phyloP scores from a whole-genome alignment of 495 filamentous ascomycete genomes.

The Penicillium malachiteum region DNA sequence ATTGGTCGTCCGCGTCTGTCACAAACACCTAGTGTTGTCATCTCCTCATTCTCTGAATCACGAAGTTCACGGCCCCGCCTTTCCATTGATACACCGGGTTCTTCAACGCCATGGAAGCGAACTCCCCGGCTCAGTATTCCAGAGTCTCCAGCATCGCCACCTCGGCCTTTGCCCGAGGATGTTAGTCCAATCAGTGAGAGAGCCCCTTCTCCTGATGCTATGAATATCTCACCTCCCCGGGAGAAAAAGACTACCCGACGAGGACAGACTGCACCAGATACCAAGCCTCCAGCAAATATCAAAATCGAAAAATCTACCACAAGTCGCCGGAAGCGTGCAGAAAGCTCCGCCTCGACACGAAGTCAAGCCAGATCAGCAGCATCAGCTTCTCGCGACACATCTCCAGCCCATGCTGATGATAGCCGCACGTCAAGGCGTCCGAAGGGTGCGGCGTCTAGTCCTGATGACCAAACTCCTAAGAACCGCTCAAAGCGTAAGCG shows the following conservation, averaged over 20 bases:
- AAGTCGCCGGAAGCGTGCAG: conserved; percentile 40
- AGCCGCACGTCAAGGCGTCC: conserved; percentile 46
- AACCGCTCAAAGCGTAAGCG: conserved; percentile 42
- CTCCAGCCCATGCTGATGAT: conserved; percentile 47
- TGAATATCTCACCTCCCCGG: conserved; percentile 36
- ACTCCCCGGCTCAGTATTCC: conserved; percentile 39
- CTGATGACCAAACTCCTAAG: conserved; percentile 32
- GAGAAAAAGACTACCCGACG: conserved; percentile 20
- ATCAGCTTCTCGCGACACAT: conserved; percentile 55
- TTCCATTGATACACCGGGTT: conserved; percentile 46
- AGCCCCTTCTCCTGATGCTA: conserved; percentile 41
- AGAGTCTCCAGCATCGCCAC: conserved; percentile 44
- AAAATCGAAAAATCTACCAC: conserved; percentile 38
- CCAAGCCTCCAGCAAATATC: conserved; percentile 24
- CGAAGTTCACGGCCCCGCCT: conserved; percentile 34
- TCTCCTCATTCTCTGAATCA: conserved; percentile 25
- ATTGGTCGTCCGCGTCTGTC: conserved; percentile 20
- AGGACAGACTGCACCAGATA: conserved; percentile 18
- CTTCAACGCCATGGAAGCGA: conserved; percentile 51
- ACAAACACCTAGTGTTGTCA: conserved; percentile 31
- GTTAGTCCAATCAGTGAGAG: conserved; percentile 56
- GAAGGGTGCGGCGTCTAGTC: conserved; percentile 37
- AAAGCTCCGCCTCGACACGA: conserved; percentile 55
- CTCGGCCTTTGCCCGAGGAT: conserved; percentile 47
- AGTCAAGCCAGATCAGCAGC: conserved; percentile 59